Evolutionary conservation across 108 stramenopile genomes (phyloP).

Genomic region (Nitzschia palea): DNA sequence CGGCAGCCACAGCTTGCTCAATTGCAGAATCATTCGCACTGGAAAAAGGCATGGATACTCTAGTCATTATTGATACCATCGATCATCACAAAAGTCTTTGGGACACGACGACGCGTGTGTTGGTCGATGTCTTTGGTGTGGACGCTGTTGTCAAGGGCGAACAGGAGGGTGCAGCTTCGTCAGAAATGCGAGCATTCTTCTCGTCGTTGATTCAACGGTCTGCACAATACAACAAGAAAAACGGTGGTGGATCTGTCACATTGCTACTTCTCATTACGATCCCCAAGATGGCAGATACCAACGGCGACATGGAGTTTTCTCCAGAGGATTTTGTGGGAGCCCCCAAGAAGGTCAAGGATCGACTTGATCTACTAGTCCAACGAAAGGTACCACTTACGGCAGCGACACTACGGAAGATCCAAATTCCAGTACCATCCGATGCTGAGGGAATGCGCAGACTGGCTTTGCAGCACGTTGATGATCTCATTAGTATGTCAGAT

Average conservation of each 20-base stretch:
- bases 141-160: constrained; percentile 84
- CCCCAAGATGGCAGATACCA: constrained; percentile 33
- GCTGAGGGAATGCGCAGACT: constrained; percentile 66
- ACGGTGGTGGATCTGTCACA: constrained; percentile 83
- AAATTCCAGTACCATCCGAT: constrained; percentile 76
- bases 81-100: constrained; percentile 82
- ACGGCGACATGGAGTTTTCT: constrained; percentile 47
- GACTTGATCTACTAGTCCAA: constrained; percentile 63
- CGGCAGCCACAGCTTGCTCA: constrained; percentile 77
- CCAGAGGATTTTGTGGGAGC: constrained; percentile 68
- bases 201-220: constrained; percentile 87
- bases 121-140: constrained; percentile 79
- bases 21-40: constrained; percentile 75
- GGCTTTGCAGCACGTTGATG: constrained; percentile 84
- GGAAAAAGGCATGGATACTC: constrained; percentile 61
- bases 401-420: constrained; percentile 74
- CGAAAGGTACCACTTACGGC: constrained; percentile 82
- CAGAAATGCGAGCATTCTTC: constrained; percentile 85
- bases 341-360: constrained; percentile 59
- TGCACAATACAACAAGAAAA: constrained; percentile 69
- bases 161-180: constrained; percentile 76
- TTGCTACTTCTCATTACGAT: constrained; percentile 65
- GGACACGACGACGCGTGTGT: constrained; percentile 76
- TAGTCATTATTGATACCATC: constrained; percentile 83
- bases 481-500: constrained; percentile 90